Conservation (phyloP, 495 filamentous ascomycete species). For the Amorphotheca resinae region DNA sequence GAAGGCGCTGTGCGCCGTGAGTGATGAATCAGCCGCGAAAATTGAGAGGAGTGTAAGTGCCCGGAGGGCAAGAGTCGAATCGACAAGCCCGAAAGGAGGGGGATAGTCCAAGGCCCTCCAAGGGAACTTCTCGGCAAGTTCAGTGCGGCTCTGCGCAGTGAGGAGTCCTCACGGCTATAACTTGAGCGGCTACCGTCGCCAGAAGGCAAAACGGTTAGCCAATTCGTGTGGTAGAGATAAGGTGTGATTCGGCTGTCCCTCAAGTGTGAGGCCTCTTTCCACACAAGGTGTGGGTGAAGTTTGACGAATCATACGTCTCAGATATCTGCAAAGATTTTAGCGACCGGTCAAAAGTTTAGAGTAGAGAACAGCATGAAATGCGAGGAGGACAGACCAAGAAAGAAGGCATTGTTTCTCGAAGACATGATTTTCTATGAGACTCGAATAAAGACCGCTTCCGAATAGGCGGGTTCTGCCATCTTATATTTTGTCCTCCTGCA, state of each 20-base stretch:
- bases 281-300: not conserved
- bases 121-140: no score
- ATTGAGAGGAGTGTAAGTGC: not conserved
- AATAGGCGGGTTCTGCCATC: not conserved
- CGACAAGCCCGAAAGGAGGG: no score
- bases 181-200: not conserved
- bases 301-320: not conserved
- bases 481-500: not conserved
- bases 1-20: not conserved
- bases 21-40: not conserved
- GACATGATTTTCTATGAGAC: no score
- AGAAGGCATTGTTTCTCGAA: not conserved
- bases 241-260: not conserved
- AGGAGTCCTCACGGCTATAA: not conserved
- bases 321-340: conserved; percentile 1
- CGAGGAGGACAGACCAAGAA: not conserved
- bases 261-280: not conserved
- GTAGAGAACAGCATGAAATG: not conserved
- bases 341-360: conserved; percentile 1
- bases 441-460: no score
- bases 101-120: no score
- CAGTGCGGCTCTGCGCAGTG: not conserved
- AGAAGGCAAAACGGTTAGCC: not conserved
- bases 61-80: not conserved
- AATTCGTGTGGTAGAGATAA: not conserved